A percentile compares a stretch with the other conserved stretches of the same genome.
Conservation (phyloP, 208 protist species). For the Trypanosoma melophagium region DNA sequence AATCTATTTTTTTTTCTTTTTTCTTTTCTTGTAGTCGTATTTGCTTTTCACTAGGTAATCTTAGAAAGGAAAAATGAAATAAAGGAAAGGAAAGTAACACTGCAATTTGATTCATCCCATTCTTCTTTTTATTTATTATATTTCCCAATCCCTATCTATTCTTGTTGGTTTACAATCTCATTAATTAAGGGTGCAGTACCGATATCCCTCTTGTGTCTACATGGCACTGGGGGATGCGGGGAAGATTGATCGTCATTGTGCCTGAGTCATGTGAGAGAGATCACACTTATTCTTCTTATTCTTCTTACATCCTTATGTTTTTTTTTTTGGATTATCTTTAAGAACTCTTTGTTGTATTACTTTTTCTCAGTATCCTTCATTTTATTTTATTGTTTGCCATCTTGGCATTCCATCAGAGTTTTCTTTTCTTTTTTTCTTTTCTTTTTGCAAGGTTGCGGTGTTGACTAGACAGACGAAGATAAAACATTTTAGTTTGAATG, state of each 20-base stretch:
- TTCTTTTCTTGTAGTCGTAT: background rate
- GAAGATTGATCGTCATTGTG: conserved; percentile 44
- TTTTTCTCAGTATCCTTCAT: conserved; percentile 2
- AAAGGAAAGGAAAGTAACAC: background rate
- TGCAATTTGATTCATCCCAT: too few relatives aligned
- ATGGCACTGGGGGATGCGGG: conserved; percentile 3
- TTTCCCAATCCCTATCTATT: too few relatives aligned
- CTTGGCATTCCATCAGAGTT: conserved; percentile 6
- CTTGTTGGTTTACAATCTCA: too few relatives aligned
- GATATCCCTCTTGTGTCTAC: conserved; percentile 2
- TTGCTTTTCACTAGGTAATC: too few relatives aligned
- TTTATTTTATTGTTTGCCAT: conserved; percentile 16
- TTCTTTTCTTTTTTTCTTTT: conserved; percentile 16
- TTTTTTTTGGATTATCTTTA: too few relatives aligned
- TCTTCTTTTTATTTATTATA: too few relatives aligned
- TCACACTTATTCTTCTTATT: background rate
- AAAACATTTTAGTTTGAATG: background rate
- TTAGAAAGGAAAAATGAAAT: background rate
- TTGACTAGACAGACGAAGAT: background rate
- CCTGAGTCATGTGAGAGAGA: conserved; percentile 92
- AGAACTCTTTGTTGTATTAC: conserved; percentile 4
- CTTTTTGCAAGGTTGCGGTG: conserved; percentile 2
- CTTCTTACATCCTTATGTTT: too few relatives aligned
- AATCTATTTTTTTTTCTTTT: background rate
- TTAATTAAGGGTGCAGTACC: conserved; percentile 66